These are phyloP conservation scores for Remersonia thermophila DNA, from an alignment of 2,329 filamentous ascomycete species.

Conservation along the genomic window DNA sequence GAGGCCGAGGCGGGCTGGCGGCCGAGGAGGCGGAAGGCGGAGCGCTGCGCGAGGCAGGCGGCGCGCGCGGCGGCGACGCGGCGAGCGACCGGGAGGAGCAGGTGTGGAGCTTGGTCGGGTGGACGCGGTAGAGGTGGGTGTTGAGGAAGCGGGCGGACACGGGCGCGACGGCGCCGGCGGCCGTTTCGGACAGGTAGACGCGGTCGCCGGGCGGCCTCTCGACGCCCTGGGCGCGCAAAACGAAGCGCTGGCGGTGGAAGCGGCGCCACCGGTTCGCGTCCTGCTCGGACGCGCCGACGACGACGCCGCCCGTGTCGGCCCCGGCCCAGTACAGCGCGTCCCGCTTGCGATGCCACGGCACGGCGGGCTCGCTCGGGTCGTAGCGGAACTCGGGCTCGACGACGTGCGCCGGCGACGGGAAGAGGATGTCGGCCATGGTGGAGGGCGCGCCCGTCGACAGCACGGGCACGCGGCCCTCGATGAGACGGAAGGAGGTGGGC, in stretches of 20 bases:
- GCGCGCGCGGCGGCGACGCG: slow-evolving; percentile 4
- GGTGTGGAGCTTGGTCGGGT: too few relatives aligned
- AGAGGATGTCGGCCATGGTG: slow-evolving; percentile 39
- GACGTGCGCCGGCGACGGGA: slow-evolving; percentile 38
- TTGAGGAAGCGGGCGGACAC: neutral
- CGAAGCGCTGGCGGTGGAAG: slow-evolving; percentile 37
- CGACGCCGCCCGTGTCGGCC: slow-evolving; percentile 38
- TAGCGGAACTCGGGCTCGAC: slow-evolving; percentile 32
- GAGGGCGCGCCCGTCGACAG: slow-evolving; percentile 33
- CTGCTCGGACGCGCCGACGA: slow-evolving; percentile 1
- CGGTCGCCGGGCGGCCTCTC: slow-evolving; percentile 13
- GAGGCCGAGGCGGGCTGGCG: slow-evolving; percentile 20
- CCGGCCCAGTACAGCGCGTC: slow-evolving; percentile 46
- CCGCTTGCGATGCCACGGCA: slow-evolving; percentile 35
- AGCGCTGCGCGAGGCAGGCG: slow-evolving; percentile 12
- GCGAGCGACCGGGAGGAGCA: slow-evolving; percentile 29
- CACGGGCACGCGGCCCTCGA: slow-evolving; percentile 31
- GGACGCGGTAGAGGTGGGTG: slow-evolving; percentile 1
- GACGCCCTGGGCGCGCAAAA: slow-evolving; percentile 25
- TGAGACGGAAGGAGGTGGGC: slow-evolving; percentile 30
- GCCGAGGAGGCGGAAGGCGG: slow-evolving; percentile 11
- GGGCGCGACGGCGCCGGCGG: slow-evolving; percentile 12
- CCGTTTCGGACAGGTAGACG: slow-evolving; percentile 22
- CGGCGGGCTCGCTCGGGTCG: slow-evolving; percentile 14
- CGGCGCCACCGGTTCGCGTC: slow-evolving; percentile 25